Evolutionary conservation across 2,329 filamentous ascomycete species (phyloP), one percentile per base, ranked within the genome.

Genomic region (Colletotrichum orchidophilum): DNA sequence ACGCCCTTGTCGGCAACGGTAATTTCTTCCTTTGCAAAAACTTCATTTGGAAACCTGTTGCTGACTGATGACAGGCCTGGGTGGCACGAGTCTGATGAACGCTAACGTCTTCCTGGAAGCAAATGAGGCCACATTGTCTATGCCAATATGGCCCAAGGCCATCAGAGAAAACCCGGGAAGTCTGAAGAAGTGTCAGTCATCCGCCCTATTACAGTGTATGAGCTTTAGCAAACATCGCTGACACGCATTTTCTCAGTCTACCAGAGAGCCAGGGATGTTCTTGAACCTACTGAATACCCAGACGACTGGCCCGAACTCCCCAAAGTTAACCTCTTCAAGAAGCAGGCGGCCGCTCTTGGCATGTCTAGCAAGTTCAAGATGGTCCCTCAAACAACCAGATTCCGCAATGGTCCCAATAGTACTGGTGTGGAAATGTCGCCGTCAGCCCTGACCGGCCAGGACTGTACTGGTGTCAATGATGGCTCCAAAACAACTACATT

Each of bases 51-150:
- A 15, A 55, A 12, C 3, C n/a, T 13, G 18, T 49, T 58, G 50
- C 65, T 73, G 46, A 73, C 50, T 12, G n/a, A 9, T 62, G 57
- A 12, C 49, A 87, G 85, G 90, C 1, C 87, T 93, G 33, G 91
- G 91, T 12, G 91, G 90, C 11, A 91, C 90, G 2, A 91, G 89
- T 77, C 78, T 93, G 31, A 85, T 93, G 50, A 93, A 93, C 73
- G 90, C 90, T 11, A 92, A 92, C 75, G 87, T 93, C 2, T 93
- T 91, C 74, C 80, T 92, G 18, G 84, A 88, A 73, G 87, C 89
- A 3, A 89, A 92, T 66, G 77, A 86, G 15, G 82, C 83, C 4
- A 88, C 88, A 0, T 78, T 93, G 66, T 77, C 79, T 1, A 83
- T 89, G 79, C 81, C 84, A 2, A 80, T 83, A 9, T 93, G 91